phyloP scores from a whole-genome alignment of 1,284 basidiomycete species.

The Anthracocystis panici-leucophaei region DNA sequence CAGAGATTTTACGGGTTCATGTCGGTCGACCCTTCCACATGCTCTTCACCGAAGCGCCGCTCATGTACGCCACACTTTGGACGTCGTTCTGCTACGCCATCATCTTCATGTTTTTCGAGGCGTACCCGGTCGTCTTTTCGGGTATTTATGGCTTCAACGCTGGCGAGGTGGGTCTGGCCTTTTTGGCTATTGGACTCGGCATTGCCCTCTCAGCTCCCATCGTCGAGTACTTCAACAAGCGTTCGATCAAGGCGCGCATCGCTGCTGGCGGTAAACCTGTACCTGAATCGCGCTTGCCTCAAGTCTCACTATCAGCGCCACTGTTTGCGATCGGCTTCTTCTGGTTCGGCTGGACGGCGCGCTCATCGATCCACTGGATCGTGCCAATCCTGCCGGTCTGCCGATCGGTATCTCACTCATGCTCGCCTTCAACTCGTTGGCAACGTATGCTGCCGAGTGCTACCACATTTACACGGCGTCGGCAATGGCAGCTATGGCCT shows the following conservation, averaged over 20 bases:
- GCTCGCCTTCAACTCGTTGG: conserved; percentile 46
- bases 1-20: conserved; percentile 34
- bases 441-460: conserved; percentile 46
- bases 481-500: conserved; percentile 47
- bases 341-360: conserved; percentile 54
- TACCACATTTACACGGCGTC: conserved; percentile 52
- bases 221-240: conserved; percentile 38
- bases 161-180: conserved; percentile 46
- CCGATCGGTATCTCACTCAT: conserved; percentile 40
- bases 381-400: conserved; percentile 37
- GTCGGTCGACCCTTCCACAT: conserved; percentile 44
- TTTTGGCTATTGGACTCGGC: conserved; percentile 46
- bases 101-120: conserved; percentile 57
- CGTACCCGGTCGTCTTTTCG: conserved; percentile 43
- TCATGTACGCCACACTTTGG: conserved; percentile 49
- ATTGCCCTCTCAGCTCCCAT: conserved; percentile 40
- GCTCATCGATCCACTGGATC: conserved; percentile 46
- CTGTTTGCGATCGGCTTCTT: conserved; percentile 42
- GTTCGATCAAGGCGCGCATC: conserved; percentile 22
- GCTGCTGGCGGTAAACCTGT: conserved; percentile 38
- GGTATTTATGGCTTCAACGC: conserved; percentile 53
- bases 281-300: conserved; percentile 38
- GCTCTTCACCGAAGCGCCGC: conserved; percentile 43
- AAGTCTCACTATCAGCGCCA: conserved; percentile 34
- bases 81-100: conserved; percentile 47